phyloP scores from a whole-genome alignment of 805 yeast genomes.

The Zygosaccharomyces bailii region DNA sequence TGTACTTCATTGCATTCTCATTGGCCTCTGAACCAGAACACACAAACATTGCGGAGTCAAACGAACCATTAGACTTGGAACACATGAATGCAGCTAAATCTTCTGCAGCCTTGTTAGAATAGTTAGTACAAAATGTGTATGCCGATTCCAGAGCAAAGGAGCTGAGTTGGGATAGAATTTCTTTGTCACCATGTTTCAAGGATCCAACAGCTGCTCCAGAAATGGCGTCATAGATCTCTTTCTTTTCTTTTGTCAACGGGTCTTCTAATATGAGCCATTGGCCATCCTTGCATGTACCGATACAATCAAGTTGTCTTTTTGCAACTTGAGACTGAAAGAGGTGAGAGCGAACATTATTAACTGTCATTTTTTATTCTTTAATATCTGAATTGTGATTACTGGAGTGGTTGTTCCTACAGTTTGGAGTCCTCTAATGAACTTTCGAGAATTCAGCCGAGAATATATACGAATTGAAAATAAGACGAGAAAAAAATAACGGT shows the following conservation, averaged over 20 bases:
- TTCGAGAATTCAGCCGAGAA: too few relatives aligned
- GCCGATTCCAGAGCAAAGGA: constrained; percentile 39
- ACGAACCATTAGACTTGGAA: constrained; percentile 35
- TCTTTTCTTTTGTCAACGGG: constrained; percentile 28
- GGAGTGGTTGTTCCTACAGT: too few relatives aligned
- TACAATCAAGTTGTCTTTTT: constrained; percentile 1
- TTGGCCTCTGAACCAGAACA: constrained; percentile 69
- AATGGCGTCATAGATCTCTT: constrained; percentile 40
- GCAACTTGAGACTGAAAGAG: constrained; percentile 5
- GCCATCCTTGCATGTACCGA: constrained; percentile 8
- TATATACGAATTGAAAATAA: too few relatives aligned
- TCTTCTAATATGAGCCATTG: constrained; percentile 7
- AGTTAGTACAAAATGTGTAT: constrained; percentile 38
- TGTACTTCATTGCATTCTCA: constrained; percentile 62
- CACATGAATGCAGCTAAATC: constrained; percentile 43
- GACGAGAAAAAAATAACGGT: too few relatives aligned
- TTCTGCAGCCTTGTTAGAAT: constrained; percentile 41
- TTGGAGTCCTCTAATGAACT: too few relatives aligned
- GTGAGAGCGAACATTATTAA: not conserved
- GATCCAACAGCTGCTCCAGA: constrained; percentile 55
- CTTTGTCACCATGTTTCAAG: constrained; percentile 44
- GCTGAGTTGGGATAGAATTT: constrained; percentile 34
- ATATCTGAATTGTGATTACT: too few relatives aligned
- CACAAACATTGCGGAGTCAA: constrained; percentile 44
- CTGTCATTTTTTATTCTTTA: not conserved